These are phyloP conservation scores for Tricholoma bakamatsutake DNA, from an alignment of 768 basidiomycete genomes.

Conservation along the genomic window DNA sequence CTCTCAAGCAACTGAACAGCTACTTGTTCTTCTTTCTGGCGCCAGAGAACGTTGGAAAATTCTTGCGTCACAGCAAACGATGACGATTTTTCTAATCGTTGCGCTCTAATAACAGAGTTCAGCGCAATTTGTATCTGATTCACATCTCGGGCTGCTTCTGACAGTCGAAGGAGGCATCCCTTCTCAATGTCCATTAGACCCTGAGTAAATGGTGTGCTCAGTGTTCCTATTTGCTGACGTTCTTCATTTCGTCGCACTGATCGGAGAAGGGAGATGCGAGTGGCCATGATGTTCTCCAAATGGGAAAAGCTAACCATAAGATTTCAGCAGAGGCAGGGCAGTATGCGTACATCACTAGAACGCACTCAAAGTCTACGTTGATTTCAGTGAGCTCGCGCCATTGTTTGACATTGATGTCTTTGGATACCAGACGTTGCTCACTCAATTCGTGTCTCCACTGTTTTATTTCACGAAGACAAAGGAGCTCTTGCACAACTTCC, in stretches of 20 bases:
- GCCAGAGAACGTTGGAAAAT: conserved; percentile 88
- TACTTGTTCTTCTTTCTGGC: conserved; percentile 75
- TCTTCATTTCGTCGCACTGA: conserved; percentile 66
- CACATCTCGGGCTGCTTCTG: conserved; percentile 60
- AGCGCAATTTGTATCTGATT: conserved; percentile 76
- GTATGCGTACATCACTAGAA: conserved; percentile 5
- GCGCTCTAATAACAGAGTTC: conserved; percentile 78
- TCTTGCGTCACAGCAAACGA: conserved; percentile 63
- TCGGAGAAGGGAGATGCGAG: conserved; percentile 74
- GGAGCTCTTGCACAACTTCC: conserved; percentile 59
- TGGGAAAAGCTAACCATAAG: conserved; percentile 48
- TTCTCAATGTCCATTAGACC: conserved; percentile 58
- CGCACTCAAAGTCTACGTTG: conserved; percentile 63
- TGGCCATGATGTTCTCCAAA: conserved; percentile 75
- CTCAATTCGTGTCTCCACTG: conserved; percentile 45
- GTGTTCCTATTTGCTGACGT: conserved; percentile 68
- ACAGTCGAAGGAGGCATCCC: conserved; percentile 64
- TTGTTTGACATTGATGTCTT: conserved; percentile 24
- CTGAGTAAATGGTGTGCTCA: conserved; percentile 47
- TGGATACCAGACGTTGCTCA: conserved; percentile 28
- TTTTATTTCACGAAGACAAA: conserved; percentile 76
- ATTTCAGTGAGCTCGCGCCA: conserved; percentile 44
- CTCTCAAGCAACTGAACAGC: conserved; percentile 71
- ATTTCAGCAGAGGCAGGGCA: not conserved
- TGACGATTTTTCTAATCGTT: conserved; percentile 43